Evolutionary conservation across 371 early-diverging fungal genomes (phyloP).

Genomic region (Rhizopus arrhizus): DNA sequence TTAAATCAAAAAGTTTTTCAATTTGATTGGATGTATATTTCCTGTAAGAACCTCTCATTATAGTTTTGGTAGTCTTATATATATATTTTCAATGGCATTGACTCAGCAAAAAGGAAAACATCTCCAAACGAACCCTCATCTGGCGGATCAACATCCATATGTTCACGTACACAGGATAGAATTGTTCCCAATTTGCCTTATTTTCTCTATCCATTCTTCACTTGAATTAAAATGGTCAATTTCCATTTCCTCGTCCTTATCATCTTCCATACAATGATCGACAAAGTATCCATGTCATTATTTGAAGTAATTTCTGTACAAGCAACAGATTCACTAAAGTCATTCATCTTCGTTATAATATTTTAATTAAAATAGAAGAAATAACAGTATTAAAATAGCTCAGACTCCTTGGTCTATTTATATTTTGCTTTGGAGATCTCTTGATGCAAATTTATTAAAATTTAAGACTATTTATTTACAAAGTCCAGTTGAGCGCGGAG

Average conservation of each 20-base stretch:
- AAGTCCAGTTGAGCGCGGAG: too few species aligned
- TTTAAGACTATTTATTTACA: too few species aligned
- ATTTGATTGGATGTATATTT: constrained; percentile 21
- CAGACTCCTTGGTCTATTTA: too few species aligned
- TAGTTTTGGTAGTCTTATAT: constrained; percentile 25
- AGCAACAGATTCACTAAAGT: constrained; percentile 2
- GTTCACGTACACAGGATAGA: constrained; percentile 26
- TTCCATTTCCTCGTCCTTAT: constrained; percentile 23
- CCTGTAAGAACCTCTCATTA: constrained; percentile 28
- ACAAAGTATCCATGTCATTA: constrained; percentile 26
- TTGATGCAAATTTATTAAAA: too few species aligned
- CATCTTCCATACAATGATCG: constrained; percentile 28
- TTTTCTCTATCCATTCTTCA: constrained; percentile 27
- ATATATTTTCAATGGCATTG: constrained; percentile 24
- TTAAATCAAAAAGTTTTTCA: constrained; percentile 28
- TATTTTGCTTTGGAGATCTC: too few species aligned
- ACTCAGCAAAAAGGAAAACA: constrained; percentile 27
- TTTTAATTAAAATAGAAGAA: neutral
- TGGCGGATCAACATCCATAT: constrained; percentile 24
- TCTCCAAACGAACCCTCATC: constrained; percentile 26
- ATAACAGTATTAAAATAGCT: neutral
- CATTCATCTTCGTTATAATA: constrained; percentile 1
- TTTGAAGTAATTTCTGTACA: constrained; percentile 13
- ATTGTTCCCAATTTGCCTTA: constrained; percentile 24
- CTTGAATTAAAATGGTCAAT: constrained; percentile 27